Conservation (phyloP, 73 alveolate genomes). For the Blepharisma stoltei region DNA sequence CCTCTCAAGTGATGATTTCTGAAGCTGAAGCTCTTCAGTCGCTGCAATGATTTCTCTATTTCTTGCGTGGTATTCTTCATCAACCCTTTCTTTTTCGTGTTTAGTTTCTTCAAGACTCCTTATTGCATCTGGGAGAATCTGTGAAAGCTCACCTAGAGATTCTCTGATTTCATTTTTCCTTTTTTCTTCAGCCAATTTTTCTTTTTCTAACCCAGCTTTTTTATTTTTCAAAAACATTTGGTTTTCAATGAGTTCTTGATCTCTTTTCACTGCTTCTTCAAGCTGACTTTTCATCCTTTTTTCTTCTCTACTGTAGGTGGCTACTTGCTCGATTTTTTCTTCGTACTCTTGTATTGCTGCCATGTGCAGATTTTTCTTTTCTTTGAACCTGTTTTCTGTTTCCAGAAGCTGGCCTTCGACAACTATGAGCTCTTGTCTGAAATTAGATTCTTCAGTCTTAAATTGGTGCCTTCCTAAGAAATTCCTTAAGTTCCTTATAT, state of each 20-base stretch:
- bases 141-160: conserved; percentile 15
- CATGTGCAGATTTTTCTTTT: conserved; percentile 63
- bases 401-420: conserved; percentile 47
- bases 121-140: conserved; percentile 22
- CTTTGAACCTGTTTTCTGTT: conserved; percentile 49
- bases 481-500: conserved; percentile 59
- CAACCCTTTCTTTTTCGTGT: conserved; percentile 26
- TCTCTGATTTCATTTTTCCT: conserved; percentile 42
- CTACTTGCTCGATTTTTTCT: conserved; percentile 3
- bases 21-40: neutral
- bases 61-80: conserved; percentile 3
- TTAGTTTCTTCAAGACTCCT: conserved; percentile 27
- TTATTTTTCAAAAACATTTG: conserved; percentile 35
- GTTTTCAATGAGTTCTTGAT: conserved; percentile 29
- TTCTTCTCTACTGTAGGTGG: conserved; percentile 5
- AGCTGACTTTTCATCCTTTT: conserved; percentile 40
- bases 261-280: conserved; percentile 36
- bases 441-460: conserved; percentile 52
- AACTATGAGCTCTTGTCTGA: conserved; percentile 47
- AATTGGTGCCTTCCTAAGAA: conserved; percentile 52
- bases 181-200: neutral
- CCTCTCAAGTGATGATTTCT: conserved; percentile 17
- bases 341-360: conserved; percentile 49
- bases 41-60: neutral
- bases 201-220: conserved; percentile 39